Percentiles rank a stretch among this genome's conserved stretches.
These are phyloP conservation scores for Aspergillus nidulans DNA, from an alignment of 495 filamentous ascomycete species.

Conservation along the genomic window DNA sequence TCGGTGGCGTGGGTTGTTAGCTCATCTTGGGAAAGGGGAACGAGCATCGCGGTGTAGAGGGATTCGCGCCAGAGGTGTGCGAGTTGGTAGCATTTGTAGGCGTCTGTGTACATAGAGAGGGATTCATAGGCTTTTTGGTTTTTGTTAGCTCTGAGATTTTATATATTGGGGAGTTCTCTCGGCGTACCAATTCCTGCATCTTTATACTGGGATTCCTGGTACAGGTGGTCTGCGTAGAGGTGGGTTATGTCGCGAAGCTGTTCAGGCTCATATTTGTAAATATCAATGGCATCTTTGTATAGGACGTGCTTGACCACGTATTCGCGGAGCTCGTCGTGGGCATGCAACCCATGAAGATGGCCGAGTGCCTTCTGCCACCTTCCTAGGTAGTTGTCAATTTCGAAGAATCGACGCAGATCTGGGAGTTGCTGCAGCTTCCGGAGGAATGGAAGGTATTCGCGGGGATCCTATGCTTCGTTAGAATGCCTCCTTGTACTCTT, in stretches of 20 bases:
- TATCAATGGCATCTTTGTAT: conserved; percentile 67
- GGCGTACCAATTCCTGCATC: conserved; percentile 70
- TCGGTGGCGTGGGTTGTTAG: conserved; percentile 58
- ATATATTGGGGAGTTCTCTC: neutral
- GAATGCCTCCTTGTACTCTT: neutral
- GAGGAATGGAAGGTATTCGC: conserved; percentile 93
- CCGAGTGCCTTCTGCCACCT: conserved; percentile 70
- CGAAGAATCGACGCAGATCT: conserved; percentile 63
- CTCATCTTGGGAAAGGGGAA: conserved; percentile 52
- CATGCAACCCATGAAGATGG: conserved; percentile 63
- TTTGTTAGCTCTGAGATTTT: neutral
- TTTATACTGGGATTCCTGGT: conserved; percentile 65
- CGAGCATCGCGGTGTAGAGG: conserved; percentile 68
- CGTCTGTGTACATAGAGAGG: conserved; percentile 63
- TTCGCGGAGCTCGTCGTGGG: conserved; percentile 66
- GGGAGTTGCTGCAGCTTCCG: conserved; percentile 75
- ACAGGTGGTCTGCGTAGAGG: conserved; percentile 75
- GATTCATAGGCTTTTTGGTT: conserved; percentile 75
- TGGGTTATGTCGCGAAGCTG: conserved; percentile 59
- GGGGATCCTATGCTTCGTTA: conserved; percentile 57
- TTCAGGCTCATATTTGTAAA: conserved; percentile 77
- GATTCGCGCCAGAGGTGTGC: conserved; percentile 90
- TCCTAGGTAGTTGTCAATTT: conserved; percentile 82
- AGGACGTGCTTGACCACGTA: conserved; percentile 78
- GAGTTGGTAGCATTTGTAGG: conserved; percentile 72